Base-by-base conservation (phyloP, 129 eudicot genomes). In the Lactuca saligna region DNA sequence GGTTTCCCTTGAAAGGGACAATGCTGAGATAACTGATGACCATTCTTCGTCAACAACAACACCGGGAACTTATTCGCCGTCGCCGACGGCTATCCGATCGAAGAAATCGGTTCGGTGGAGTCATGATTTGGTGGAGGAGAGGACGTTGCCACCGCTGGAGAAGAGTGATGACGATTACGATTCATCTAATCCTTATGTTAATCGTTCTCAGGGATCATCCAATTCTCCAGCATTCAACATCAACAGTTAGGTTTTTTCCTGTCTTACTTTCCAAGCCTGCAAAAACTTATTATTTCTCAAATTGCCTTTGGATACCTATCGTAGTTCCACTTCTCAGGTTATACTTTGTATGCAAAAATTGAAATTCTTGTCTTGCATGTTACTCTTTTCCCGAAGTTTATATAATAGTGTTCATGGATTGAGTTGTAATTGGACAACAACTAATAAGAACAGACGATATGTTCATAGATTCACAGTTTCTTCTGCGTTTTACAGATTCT, bases 91-190 rank as follows among this genome's bases (percentile, higher is more conserved):
- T 12, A 61, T 60, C 15, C 81, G 80, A 54, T 71, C 87, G 82
- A 87, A 80, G 80, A 90, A 87, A 70, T 90, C 97, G 37, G 97
- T 90, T 63, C 74, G 78, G 57, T 90, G 97, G 97, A 90, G 97
- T 70, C 72, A 80, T 62, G 91, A 90, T 57, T 78, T 90, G 84
- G 95, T 86, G 50, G 79, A 66, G 65, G 91, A 90, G 54, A 32
- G 83, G 49, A 75, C 90, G 50, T 51, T 76, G 61, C 85, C 84
- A 41, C 78, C 81, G 63, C 46, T 78, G 17, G 63, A 62, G 50
- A 66, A 63, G 46, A 51, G 69, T 39, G 59, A 49, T 7, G 46
- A 53, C 38, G 69, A 61, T 54, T 75, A 68, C 70, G 82, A 63
- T 49, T 69, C 83, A 17, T 54, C 75, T 9, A 85, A 87, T 72